A percentile compares a stretch with the other conserved stretches of the same genome.
phyloP scores from a whole-genome alignment of 2,329 filamentous ascomycete species.

The Aspergillus pseudonomiae region DNA sequence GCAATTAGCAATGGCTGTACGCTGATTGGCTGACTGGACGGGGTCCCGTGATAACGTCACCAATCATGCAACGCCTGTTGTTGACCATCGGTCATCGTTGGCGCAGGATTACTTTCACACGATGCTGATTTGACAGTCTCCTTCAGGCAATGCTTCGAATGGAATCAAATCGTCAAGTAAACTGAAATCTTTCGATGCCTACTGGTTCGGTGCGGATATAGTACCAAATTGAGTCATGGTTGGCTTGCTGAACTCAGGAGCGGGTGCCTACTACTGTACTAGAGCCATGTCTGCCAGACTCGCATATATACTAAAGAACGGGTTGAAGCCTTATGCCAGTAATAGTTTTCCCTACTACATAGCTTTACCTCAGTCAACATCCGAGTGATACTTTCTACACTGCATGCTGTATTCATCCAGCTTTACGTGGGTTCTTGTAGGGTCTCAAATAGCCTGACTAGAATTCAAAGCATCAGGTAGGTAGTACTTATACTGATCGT shows the following conservation, averaged over 20 bases:
- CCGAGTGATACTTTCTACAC: neutral
- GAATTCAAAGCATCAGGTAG: neutral
- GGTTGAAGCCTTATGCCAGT: too few species aligned
- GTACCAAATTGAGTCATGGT: neutral
- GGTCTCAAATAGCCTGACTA: neutral
- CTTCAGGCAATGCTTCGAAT: neutral
- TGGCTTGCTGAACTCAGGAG: neutral
- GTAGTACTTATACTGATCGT: neutral
- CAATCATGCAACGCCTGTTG: neutral
- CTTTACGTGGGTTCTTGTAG: neutral
- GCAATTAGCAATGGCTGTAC: conserved; percentile 28
- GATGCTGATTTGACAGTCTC: neutral
- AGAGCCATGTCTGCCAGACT: neutral
- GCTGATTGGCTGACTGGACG: conserved; percentile 22
- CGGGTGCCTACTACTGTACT: neutral
- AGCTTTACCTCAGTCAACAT: neutral
- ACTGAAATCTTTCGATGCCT: neutral
- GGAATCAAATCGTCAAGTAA: neutral
- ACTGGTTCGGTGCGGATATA: neutral
- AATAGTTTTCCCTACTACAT: neutral
- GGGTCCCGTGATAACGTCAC: conserved; percentile 13
- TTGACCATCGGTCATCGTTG: neutral
- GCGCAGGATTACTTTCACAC: neutral
- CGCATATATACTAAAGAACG: neutral
- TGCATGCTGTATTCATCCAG: neutral